A percentile compares a stretch with the other conserved stretches of the same genome.
phyloP scores from a whole-genome alignment of 2,329 filamentous ascomycete genomes.

The Cyphellophora europaea region DNA sequence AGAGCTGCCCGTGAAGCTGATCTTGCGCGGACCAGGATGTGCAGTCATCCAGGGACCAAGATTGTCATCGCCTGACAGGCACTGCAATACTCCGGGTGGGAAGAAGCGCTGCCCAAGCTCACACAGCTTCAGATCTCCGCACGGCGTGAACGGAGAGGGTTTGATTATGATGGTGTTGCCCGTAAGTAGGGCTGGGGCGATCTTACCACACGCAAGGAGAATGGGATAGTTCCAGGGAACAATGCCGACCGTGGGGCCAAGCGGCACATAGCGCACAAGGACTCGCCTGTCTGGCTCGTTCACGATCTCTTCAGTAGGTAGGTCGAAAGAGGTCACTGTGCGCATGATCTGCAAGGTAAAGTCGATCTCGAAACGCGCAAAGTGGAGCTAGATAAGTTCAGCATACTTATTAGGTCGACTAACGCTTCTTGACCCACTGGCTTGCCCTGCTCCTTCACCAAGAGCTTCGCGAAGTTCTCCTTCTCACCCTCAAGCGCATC shows the following conservation, averaged over 20 bases:
- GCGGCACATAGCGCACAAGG: slow-evolving; percentile 25
- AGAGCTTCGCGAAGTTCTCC: slow-evolving; percentile 26
- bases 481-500: slow-evolving; percentile 26
- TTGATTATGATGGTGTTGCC: slow-evolving; percentile 49
- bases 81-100: slow-evolving; percentile 52
- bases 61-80: slow-evolving; percentile 48
- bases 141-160: slow-evolving; percentile 48
- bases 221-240: slow-evolving; percentile 51
- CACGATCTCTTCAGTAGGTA: slow-evolving; percentile 7
- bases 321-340: slow-evolving; percentile 4
- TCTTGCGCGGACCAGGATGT: slow-evolving; percentile 52
- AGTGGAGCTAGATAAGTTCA: slow-evolving; percentile 11
- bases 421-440: slow-evolving; percentile 19
- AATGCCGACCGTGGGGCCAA: slow-evolving; percentile 42
- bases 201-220: slow-evolving; percentile 38
- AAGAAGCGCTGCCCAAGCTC: slow-evolving; percentile 51
- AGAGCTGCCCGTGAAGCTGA: slow-evolving; percentile 54
- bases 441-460: slow-evolving; percentile 35
- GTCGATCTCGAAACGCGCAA: slow-evolving; percentile 12
- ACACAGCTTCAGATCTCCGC: slow-evolving; percentile 42
- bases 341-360: slow-evolving; percentile 12
- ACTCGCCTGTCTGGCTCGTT: slow-evolving; percentile 15
- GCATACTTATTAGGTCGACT: slow-evolving; percentile 10
- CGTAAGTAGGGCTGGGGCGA: slow-evolving; percentile 39
- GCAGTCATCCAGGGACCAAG: slow-evolving; percentile 49